Evolutionary conservation across 805 yeast species (phyloP).

Genomic region (Teunomyces gatunensis): DNA sequence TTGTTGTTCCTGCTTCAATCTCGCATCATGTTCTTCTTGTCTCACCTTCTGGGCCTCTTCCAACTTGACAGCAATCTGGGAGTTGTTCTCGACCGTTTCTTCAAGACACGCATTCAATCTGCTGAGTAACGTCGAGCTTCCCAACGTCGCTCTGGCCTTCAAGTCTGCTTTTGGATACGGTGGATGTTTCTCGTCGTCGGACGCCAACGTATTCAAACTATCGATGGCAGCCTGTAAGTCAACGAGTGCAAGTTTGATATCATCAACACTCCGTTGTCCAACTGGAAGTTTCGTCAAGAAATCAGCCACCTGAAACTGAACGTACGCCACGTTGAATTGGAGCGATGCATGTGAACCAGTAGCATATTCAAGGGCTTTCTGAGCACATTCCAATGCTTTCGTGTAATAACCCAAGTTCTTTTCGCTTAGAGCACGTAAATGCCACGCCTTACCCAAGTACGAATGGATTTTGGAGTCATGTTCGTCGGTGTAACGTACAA

Average conservation of each 20-base stretch:
- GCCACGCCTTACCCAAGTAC: conserved; percentile 86
- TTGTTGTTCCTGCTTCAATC: conserved; percentile 37
- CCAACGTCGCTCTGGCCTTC: conserved; percentile 83
- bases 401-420: conserved; percentile 58
- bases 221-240: conserved; percentile 64
- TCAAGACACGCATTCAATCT: conserved; percentile 67
- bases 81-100: conserved; percentile 70
- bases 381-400: conserved; percentile 61
- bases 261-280: conserved; percentile 59
- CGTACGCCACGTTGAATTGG: conserved; percentile 77
- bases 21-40: conserved; percentile 51
- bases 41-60: conserved; percentile 69
- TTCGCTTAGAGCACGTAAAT: conserved; percentile 68
- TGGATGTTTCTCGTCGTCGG: conserved; percentile 52
- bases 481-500: conserved; percentile 59
- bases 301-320: conserved; percentile 86
- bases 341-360: conserved; percentile 34
- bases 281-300: conserved; percentile 59
- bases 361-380: conserved; percentile 47
- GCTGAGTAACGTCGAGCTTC: conserved; percentile 67
- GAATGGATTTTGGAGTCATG: conserved; percentile 67
- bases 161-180: conserved; percentile 81
- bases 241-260: conserved; percentile 52
- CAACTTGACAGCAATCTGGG: conserved; percentile 54
- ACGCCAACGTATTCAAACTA: conserved; percentile 55